These are phyloP conservation scores for Salix exigua DNA, from an alignment of 345 rosid genomes.

Conservation along the genomic window DNA sequence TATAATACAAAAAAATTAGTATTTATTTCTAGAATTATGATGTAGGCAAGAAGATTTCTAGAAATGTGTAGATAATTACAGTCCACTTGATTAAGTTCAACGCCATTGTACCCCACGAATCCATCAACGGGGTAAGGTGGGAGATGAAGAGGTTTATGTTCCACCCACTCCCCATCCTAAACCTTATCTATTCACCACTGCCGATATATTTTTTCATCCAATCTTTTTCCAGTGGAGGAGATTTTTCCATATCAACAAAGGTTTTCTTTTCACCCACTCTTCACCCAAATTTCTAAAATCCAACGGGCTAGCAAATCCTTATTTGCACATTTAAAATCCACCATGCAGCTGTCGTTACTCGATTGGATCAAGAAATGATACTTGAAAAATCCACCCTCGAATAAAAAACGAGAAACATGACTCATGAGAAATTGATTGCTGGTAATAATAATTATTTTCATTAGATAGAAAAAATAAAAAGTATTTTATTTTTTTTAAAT, in stretches of 20 bases:
- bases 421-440: not conserved
- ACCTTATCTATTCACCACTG: constrained; percentile 27
- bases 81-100: constrained; percentile 1
- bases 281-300: not conserved
- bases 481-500: no score
- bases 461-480: not conserved
- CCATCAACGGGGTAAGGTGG: constrained; percentile 3
- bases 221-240: constrained; percentile 1
- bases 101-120: constrained; percentile 11
- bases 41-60: not conserved
- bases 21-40: not conserved
- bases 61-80: not conserved
- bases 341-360: not conserved
- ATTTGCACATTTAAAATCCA: no score
- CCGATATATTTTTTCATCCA: constrained; percentile 1
- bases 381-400: not conserved
- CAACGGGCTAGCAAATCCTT: not conserved
- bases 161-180: constrained; percentile 44
- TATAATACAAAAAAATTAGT: no score
- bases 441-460: not conserved
- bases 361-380: not conserved
- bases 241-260: not conserved
- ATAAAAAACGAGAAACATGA: not conserved
- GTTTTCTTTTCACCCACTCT: not conserved
- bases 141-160: constrained; percentile 14